Evolutionary conservation across 1,284 basidiomycete genomes (phyloP).

Genomic region (Pulveroboletus sp.): DNA sequence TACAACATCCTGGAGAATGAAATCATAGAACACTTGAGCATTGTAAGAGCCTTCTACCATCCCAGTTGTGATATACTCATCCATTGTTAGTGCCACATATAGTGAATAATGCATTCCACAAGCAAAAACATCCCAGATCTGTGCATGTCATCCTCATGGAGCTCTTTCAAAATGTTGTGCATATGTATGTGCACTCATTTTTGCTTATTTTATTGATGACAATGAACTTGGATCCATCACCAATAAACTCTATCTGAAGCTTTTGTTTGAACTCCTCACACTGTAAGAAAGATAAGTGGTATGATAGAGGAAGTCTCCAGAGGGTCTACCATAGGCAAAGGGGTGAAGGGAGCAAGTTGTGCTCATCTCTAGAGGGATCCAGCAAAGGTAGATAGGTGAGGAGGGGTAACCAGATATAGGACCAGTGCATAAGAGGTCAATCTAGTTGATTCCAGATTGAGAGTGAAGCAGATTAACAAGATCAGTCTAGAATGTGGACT

Average conservation of each 20-base stretch:
- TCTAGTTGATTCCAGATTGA: too few relatives aligned
- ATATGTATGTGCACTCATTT: constrained; percentile 23
- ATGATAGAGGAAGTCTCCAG: too few relatives aligned
- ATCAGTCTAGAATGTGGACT: too few relatives aligned
- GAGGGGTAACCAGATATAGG: too few relatives aligned
- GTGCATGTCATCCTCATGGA: constrained; percentile 11
- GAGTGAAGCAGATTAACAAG: too few relatives aligned
- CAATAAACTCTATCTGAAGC: constrained; percentile 4
- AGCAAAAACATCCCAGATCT: constrained; percentile 22
- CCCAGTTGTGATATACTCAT: constrained; percentile 6
- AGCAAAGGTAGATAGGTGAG: too few relatives aligned
- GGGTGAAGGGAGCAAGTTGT: too few relatives aligned
- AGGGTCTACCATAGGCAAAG: too few relatives aligned
- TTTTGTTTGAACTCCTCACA: not conserved
- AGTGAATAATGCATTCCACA: constrained; percentile 21
- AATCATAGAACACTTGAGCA: constrained; percentile 5
- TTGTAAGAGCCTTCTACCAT: constrained; percentile 5
- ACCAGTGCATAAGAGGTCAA: too few relatives aligned
- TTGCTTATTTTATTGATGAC: constrained; percentile 33
- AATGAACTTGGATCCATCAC: constrained; percentile 29
- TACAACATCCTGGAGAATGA: too few relatives aligned
- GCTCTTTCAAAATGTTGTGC: constrained; percentile 18
- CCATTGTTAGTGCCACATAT: not conserved
- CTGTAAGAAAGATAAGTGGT: too few relatives aligned
- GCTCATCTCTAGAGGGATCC: too few relatives aligned